These are phyloP conservation scores for Claviceps africana DNA, from an alignment of 2,329 filamentous ascomycete species.

Conservation along the genomic window DNA sequence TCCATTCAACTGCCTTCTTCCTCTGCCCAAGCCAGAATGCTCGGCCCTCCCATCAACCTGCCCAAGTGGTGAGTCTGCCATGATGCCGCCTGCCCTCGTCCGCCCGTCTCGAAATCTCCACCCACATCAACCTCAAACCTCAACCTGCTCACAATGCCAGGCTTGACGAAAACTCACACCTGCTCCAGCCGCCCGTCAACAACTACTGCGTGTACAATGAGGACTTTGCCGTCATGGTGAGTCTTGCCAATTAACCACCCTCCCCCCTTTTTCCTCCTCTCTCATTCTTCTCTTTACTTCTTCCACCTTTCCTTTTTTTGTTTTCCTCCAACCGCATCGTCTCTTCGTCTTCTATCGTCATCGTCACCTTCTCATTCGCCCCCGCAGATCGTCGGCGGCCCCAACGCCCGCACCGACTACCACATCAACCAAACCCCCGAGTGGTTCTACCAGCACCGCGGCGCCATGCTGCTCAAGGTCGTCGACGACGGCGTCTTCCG, in stretches of 20 bases:
- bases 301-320: too few relatives aligned
- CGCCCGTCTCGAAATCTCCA: neutral
- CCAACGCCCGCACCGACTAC: slow-evolving; percentile 93
- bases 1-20: too few relatives aligned
- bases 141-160: slow-evolving; percentile 29
- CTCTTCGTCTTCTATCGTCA: neutral
- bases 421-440: slow-evolving; percentile 95
- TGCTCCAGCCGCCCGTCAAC: slow-evolving; percentile 87
- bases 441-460: slow-evolving; percentile 96
- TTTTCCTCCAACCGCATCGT: too few relatives aligned
- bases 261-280: too few relatives aligned
- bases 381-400: slow-evolving; percentile 72
- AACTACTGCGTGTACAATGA: slow-evolving; percentile 95
- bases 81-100: neutral
- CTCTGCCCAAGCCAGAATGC: slow-evolving; percentile 31
- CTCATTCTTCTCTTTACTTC: too few relatives aligned
- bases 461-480: slow-evolving; percentile 85
- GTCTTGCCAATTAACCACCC: slow-evolving; percentile 3
- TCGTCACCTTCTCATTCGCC: neutral
- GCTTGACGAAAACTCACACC: slow-evolving; percentile 82
- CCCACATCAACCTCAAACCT: neutral
- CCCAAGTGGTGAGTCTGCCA: slow-evolving; percentile 39
- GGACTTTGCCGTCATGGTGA: slow-evolving; percentile 66
- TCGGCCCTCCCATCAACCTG: slow-evolving; percentile 38
- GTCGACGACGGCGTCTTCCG: slow-evolving; percentile 59